Base-by-base conservation (phyloP, 441 rosid genomes). In the Populus trichocarpa region DNA sequence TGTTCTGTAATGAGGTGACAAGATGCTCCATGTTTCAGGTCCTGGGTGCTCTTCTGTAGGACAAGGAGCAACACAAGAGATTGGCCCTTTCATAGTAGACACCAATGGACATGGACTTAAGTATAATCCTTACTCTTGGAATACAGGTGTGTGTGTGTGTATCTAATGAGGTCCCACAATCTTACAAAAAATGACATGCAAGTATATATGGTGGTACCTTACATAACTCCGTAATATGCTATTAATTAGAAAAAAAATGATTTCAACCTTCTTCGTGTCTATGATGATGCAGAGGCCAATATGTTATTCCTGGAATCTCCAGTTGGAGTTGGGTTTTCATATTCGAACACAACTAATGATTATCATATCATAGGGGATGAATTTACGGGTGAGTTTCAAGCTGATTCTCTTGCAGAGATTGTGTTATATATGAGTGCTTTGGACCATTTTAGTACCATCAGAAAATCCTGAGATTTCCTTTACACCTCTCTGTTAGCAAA, bases 41-140 rank as follows among this genome's bases (percentile, higher is more conserved):
- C 98, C 98, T 75, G 98, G 98, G 53, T 94, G 98, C 85, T 94
- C 98, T 77, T 94, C 98, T 75, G 92, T 94, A 81, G 98, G 96
- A 79, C 91, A 94, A 75, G 98, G 98, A 68, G 98, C 96, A 79
- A 90, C 98, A 76, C 96, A 94, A 86, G 98, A 94, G 87, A 92
- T 91, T 85, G 98, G 98, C 53, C 98, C 98, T 80, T 94, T 94
- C 83, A 67, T 92, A 76, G 93, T 91, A 86, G 93, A 88, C 80
- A 75, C 77, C 74, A 81, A 83, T 64, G 98, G 92, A 7, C 83
- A 75, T 46, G 89, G 86, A 75, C 77, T 92, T 78, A 84, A 81
- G 72, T 85, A 77, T 75, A 94, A 94, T 74, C 91, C 91, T 12
- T 79, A 81, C 70, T 82, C 98, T 61, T 94, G 98, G 98, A 94